A percentile compares a stretch with the other conserved stretches of the same genome.
Conservation (phyloP, 2,329 filamentous ascomycete genomes). For the Fusarium devonianum region DNA sequence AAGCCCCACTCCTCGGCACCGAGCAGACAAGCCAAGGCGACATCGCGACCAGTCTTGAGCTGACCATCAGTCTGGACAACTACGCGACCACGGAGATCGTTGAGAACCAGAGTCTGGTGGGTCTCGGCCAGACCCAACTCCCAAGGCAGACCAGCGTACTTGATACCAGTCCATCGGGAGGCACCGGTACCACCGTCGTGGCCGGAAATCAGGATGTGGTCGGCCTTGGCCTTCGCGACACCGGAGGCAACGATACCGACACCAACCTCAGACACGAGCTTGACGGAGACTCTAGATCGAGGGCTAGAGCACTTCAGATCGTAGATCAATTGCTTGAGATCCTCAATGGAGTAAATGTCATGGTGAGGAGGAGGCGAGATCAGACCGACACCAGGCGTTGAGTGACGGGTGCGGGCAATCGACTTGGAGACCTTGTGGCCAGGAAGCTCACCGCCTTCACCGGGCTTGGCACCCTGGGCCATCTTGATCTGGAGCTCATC, state of each 20-base stretch:
- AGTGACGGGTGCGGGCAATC: slow-evolving; percentile 94
- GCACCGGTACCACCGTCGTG: slow-evolving; percentile 97
- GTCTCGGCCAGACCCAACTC: slow-evolving; percentile 96
- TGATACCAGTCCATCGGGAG: slow-evolving; percentile 97
- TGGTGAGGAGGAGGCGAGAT: slow-evolving; percentile 97
- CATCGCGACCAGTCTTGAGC: slow-evolving; percentile 88
- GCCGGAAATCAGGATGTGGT: slow-evolving; percentile 95
- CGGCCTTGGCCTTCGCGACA: slow-evolving; percentile 96
- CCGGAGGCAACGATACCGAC: slow-evolving; percentile 97
- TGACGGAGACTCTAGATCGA: slow-evolving; percentile 90
- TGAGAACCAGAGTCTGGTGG: slow-evolving; percentile 93
- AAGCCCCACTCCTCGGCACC: slow-evolving; percentile 99
- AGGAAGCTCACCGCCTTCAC: slow-evolving; percentile 95
- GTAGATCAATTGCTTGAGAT: slow-evolving; percentile 97
- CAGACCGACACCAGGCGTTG: slow-evolving; percentile 92
- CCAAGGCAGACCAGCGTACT: slow-evolving; percentile 96
- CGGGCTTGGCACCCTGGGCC: slow-evolving; percentile 97
- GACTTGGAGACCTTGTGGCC: slow-evolving; percentile 96
- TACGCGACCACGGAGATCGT: slow-evolving; percentile 93
- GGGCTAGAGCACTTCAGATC: slow-evolving; percentile 97
- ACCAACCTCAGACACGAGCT: slow-evolving; percentile 96
- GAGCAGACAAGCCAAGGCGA: slow-evolving; percentile 91
- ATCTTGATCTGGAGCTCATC: slow-evolving; percentile 99
- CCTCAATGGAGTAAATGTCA: slow-evolving; percentile 98
- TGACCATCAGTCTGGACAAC: slow-evolving; percentile 97